phyloP scores from a whole-genome alignment of 1,139 yeast species.

The Geotrichum klebahnii region DNA sequence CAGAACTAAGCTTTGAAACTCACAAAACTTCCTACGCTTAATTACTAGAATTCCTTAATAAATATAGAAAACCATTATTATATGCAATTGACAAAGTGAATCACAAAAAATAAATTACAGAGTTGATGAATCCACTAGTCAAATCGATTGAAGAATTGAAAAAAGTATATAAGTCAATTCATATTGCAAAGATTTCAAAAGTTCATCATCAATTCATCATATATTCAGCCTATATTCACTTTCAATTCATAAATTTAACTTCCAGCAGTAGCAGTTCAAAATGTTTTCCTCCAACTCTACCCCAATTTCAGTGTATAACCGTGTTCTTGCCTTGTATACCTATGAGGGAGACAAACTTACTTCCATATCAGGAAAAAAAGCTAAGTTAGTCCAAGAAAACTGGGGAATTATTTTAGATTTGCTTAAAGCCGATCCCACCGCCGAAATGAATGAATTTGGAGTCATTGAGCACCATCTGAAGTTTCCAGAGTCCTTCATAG shows the following conservation, averaged over 20 bases:
- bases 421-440: neutral
- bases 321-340: slow-evolving; percentile 9
- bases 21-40: too few relatives aligned
- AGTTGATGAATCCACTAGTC: too few relatives aligned
- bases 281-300: neutral
- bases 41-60: too few relatives aligned
- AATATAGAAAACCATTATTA: too few relatives aligned
- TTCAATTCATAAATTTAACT: too few relatives aligned
- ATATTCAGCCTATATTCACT: neutral
- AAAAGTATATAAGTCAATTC: too few relatives aligned
- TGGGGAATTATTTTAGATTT: neutral
- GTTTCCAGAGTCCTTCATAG: neutral
- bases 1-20: too few relatives aligned
- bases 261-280: neutral
- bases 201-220: too few relatives aligned
- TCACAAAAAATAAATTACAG: too few relatives aligned
- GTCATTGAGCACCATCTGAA: neutral
- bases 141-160: too few relatives aligned
- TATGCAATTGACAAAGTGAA: too few relatives aligned
- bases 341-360: slow-evolving; percentile 3
- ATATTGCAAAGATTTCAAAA: too few relatives aligned
- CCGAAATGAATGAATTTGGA: neutral
- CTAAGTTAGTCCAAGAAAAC: neutral
- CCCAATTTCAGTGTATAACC: slow-evolving; percentile 13
- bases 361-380: neutral